Percentiles rank a stretch among this genome's conserved stretches.
Evolutionary conservation across 495 filamentous ascomycete genomes (phyloP).

Genomic region (Daldinia grandis): DNA sequence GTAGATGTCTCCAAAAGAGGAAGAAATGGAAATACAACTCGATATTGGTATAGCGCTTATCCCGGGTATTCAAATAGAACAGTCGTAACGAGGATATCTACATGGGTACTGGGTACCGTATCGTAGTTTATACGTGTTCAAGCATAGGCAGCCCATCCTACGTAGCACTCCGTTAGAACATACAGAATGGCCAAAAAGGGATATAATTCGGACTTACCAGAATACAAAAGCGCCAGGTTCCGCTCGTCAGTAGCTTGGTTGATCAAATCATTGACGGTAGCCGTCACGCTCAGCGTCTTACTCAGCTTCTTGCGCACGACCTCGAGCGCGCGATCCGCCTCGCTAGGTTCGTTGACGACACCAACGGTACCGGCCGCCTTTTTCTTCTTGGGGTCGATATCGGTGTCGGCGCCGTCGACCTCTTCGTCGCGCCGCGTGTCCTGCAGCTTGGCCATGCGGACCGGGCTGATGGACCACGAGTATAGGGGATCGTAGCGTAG

Average conservation of each 20-base stretch:
- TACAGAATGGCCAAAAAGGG: background rate
- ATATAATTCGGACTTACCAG: slow-evolving; percentile 64
- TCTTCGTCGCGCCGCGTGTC: slow-evolving; percentile 56
- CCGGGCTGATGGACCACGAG: slow-evolving; percentile 91
- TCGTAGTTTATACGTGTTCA: slow-evolving; percentile 8
- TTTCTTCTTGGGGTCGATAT: slow-evolving; percentile 47
- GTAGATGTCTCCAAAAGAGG: background rate
- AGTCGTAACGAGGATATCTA: slow-evolving; percentile 12
- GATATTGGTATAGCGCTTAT: slow-evolving; percentile 5
- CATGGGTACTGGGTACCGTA: slow-evolving; percentile 31
- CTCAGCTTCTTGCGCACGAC: slow-evolving; percentile 94
- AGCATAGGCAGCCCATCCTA: slow-evolving; percentile 42
- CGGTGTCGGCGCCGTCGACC: slow-evolving; percentile 39
- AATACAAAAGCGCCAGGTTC: slow-evolving; percentile 91
- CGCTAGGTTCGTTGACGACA: slow-evolving; percentile 76
- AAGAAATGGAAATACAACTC: background rate
- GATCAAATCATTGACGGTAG: slow-evolving; percentile 96
- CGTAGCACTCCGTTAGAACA: background rate
- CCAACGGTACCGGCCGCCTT: slow-evolving; percentile 55
- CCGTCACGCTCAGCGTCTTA: slow-evolving; percentile 90
- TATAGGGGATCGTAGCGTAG: slow-evolving; percentile 96
- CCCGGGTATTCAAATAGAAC: background rate
- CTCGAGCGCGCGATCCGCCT: slow-evolving; percentile 89
- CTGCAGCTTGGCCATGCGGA: slow-evolving; percentile 73
- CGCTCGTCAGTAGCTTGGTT: slow-evolving; percentile 93